Conservation (phyloP, 2,329 filamentous ascomycete species). For the Cladosporium sp. region DNA sequence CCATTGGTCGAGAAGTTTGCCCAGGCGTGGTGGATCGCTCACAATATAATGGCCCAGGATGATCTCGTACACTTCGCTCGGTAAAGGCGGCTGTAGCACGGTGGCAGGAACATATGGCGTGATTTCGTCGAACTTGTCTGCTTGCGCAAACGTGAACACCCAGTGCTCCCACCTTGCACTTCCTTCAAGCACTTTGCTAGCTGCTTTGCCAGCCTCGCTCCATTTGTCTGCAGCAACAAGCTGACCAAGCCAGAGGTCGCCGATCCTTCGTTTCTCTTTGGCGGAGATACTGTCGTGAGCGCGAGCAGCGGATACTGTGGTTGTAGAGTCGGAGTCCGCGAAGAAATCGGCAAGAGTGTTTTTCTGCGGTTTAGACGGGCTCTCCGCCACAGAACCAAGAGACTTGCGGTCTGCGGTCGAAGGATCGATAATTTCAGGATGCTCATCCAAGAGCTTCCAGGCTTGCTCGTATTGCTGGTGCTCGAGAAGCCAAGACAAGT, state of each 20-base stretch:
- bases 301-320: constrained; percentile 60
- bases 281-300: constrained; percentile 61
- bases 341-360: constrained; percentile 48
- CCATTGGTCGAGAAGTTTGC: constrained; percentile 80
- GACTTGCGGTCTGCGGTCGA: constrained; percentile 39
- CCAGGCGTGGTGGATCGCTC: constrained; percentile 72
- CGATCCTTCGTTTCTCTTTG: constrained; percentile 85
- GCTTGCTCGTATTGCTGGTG: constrained; percentile 79
- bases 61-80: constrained; percentile 82
- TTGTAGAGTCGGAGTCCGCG: constrained; percentile 61
- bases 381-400: constrained; percentile 40
- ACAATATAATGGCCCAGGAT: constrained; percentile 86
- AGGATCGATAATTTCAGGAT: constrained; percentile 67
- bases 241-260: constrained; percentile 90
- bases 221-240: constrained; percentile 75
- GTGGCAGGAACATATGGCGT: constrained; percentile 76
- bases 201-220: constrained; percentile 74
- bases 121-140: constrained; percentile 86
- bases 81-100: constrained; percentile 75
- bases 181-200: constrained; percentile 77
- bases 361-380: constrained; percentile 43
- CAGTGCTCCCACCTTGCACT: constrained; percentile 90
- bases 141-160: constrained; percentile 88
- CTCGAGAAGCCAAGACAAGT: constrained; percentile 81
- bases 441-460: constrained; percentile 85